Percentiles rank a stretch among this genome's conserved stretches.
phyloP scores from a whole-genome alignment of 768 basidiomycete species.

The Cystobasidium ongulense region DNA sequence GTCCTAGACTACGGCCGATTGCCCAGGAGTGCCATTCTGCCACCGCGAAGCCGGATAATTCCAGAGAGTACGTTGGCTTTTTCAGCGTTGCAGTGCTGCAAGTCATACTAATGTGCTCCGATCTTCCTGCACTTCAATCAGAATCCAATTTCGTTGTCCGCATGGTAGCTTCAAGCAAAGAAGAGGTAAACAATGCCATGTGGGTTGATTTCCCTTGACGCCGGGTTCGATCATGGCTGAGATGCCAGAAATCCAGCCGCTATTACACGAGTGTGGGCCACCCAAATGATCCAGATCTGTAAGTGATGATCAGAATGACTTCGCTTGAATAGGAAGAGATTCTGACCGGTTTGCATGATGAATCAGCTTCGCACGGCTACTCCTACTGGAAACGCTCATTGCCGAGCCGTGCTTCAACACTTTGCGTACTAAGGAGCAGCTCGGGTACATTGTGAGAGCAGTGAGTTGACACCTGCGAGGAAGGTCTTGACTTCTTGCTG shows the following conservation, averaged over 20 bases:
- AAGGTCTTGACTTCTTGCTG: neutral
- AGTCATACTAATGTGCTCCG: neutral
- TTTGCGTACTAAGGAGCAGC: slow-evolving; percentile 82
- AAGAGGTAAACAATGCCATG: slow-evolving; percentile 16
- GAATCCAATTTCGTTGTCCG: slow-evolving; percentile 1
- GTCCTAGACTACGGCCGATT: slow-evolving; percentile 55
- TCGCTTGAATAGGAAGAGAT: too few relatives aligned
- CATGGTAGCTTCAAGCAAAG: neutral
- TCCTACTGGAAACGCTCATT: slow-evolving; percentile 70
- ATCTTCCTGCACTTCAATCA: neutral
- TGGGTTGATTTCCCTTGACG: too few relatives aligned
- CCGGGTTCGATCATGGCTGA: too few relatives aligned
- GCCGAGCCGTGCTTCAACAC: slow-evolving; percentile 79
- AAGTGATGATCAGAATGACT: too few relatives aligned
- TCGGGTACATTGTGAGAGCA: slow-evolving; percentile 74
- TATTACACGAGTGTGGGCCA: slow-evolving; percentile 2
- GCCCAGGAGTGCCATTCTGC: slow-evolving; percentile 46
- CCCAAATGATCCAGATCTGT: neutral
- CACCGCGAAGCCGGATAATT: slow-evolving; percentile 47
- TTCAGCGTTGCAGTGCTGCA: neutral
- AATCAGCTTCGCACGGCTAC: slow-evolving; percentile 46
- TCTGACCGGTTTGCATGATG: neutral
- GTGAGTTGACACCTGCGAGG: too few relatives aligned
- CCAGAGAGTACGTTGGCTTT: slow-evolving; percentile 53
- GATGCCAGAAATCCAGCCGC: too few relatives aligned